Conservation (phyloP, 192 early-diverging fungal genomes). For the Coemansia sp. region DNA sequence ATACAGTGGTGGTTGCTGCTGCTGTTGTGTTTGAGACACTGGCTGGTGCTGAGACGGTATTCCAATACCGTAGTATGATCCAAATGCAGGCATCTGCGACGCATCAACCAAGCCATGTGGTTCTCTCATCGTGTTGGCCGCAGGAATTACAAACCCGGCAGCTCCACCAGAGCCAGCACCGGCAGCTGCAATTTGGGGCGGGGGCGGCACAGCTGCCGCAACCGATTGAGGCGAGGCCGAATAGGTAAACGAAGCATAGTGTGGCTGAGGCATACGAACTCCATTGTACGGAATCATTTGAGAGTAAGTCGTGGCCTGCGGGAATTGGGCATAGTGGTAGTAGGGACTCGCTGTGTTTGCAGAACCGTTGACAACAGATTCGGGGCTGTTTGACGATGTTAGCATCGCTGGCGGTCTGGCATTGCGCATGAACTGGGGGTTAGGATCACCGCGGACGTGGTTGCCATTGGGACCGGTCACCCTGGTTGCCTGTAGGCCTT, state of each 20-base stretch:
- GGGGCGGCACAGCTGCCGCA: neutral
- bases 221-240: conserved; percentile 6
- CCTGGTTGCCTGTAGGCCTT: conserved; percentile 80
- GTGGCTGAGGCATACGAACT: conserved; percentile 25
- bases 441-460: conserved; percentile 77
- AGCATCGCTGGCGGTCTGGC: conserved; percentile 7
- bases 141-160: conserved; percentile 17
- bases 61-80: conserved; percentile 16
- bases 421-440: conserved; percentile 34
- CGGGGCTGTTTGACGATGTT: neutral
- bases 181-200: neutral
- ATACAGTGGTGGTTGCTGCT: conserved; percentile 1
- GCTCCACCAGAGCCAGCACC: no score
- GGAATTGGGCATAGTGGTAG: conserved; percentile 21
- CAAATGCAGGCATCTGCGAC: conserved; percentile 6
- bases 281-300: conserved; percentile 21
- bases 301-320: conserved; percentile 20
- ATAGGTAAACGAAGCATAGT: conserved; percentile 22
- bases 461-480: conserved; percentile 74
- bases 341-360: conserved; percentile 5
- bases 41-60: conserved; percentile 9
- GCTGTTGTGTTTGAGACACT: neutral
- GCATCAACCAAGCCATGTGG: conserved; percentile 12
- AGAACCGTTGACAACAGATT: conserved; percentile 8
- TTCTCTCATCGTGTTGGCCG: conserved; percentile 5